Evolutionary conservation across 495 filamentous ascomycete genomes (phyloP).

Genomic region (Acidomyces sp.): DNA sequence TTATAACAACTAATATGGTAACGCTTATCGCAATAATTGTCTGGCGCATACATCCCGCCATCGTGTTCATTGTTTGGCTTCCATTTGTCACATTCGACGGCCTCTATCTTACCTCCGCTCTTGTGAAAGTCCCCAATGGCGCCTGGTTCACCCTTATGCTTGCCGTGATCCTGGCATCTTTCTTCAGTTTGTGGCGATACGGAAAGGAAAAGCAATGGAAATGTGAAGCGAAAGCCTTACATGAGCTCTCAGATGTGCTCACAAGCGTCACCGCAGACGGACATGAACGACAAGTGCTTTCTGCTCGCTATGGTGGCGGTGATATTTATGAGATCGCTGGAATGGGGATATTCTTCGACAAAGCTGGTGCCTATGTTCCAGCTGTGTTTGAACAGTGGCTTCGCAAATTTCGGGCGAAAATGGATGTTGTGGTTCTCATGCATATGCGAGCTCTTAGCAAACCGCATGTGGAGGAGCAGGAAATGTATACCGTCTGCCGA

Average conservation of each 20-base stretch:
- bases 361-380: conserved; percentile 26
- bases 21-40: conserved; percentile 53
- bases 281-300: conserved; percentile 11
- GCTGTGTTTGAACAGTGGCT: conserved; percentile 27
- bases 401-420: conserved; percentile 24
- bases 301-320: conserved; percentile 16
- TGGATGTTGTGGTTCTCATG: conserved; percentile 26
- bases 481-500: conserved; percentile 3
- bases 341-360: conserved; percentile 30
- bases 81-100: conserved; percentile 49
- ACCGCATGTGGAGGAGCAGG: conserved; percentile 19
- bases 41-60: conserved; percentile 44
- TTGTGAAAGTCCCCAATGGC: conserved; percentile 57
- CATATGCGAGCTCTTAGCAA: conserved; percentile 25
- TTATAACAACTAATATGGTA: conserved; percentile 60
- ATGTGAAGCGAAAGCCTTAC: conserved; percentile 47
- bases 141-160: conserved; percentile 64
- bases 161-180: conserved; percentile 40
- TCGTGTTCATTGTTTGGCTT: conserved; percentile 50
- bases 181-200: conserved; percentile 61
- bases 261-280: conserved; percentile 13
- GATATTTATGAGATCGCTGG: conserved; percentile 21
- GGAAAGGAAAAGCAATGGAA: conserved; percentile 64
- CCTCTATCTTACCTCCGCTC: conserved; percentile 49
- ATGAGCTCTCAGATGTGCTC: conserved; percentile 28